Base-by-base conservation (phyloP, 164 flowering plant species). In the Vitis labrusca region DNA sequence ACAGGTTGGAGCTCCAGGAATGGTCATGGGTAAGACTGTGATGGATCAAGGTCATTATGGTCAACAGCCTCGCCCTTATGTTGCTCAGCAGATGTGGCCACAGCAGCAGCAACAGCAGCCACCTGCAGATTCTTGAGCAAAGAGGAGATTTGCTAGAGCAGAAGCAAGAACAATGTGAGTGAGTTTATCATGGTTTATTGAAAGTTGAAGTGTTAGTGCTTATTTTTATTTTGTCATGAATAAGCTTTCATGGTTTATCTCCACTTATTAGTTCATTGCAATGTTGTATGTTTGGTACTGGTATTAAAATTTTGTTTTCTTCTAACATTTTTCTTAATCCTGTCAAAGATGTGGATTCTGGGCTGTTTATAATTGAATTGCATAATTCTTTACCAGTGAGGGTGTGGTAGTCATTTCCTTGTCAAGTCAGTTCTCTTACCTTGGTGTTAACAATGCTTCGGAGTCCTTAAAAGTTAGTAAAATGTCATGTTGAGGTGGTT, bases 71-170 rank as follows among this genome's bases (percentile, higher is more conserved):
- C 88, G 73, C 54, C 85, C 89, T 50, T 86, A 81, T 60, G 73
- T 80, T 73, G 74, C 80, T 72, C 86, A 73, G 75, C 86, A 73
- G 61, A 77, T 81, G 85, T 87, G 91, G 91, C 89, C 89, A 10
- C 84, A 77, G 47, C 79, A 70, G 16, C 85, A 76, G 27, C 85
- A 80, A 49, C 81, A 79, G 64, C 77, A 68, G 61, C 83, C 81
- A 16, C 80, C 80, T 16, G 51, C 73, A 30, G 85, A 85, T 73
- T 79, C 84, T 72, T 83, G 75, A 76, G 66, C 63, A n/a, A 49
- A 49, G 55, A 13, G 17, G 10, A 30, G 50, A 50, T 30, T 48
- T 23, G 27, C 27, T 54, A 59, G 10, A 14, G 16, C n/a, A 54
- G 59, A 53, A 53, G 15, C 60, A 66, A 37, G 23, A 37, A 7